Base-by-base conservation (phyloP, 169 alveolate species). In the Babesia caballi region DNA sequence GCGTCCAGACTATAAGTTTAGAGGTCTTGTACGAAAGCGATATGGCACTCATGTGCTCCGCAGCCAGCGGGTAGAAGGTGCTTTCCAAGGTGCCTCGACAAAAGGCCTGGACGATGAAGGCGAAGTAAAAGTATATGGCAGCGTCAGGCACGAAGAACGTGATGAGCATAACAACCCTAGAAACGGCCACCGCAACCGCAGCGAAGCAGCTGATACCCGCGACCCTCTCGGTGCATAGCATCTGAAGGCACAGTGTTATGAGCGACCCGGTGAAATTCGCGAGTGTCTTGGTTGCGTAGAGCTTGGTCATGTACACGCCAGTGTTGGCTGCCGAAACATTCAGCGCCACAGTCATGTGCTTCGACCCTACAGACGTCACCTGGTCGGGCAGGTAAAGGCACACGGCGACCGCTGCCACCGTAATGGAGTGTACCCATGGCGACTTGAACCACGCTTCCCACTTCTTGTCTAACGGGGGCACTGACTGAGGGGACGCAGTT, bases 381-480 rank as follows among this genome's bases (percentile, higher is more conserved):
- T 66, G 78, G 60, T 61, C 57, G 8, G 85, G 85, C 81, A 77
- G 19, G 38, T 77, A 66, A 21, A 77, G 36, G 35, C 77, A 40
- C 38, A 51, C 11, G 4, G 85, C 80, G n/a, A 74, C 76, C 27
- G 52, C 65, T 38, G 17, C 44, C n/a, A 38, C 0, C 3, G 44
- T 17, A 1, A 8, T 38, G 44, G 7, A 38, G 3, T 17, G 44
- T 12, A 38, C 1, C 44, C 44, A 38, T 1, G 44, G 14, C 15
- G 44, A 38, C 44, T 17, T 5, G 44, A 11, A 38, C 44, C 44
- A 38, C 14, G 7, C 44, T 5, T 8, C 7, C 44, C 44, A 38
- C 3, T 17, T 8, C 44, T 8, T 3, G 2, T 38, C n/a, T n/a
- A n/a, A n/a, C n/a, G n/a, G n/a, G n/a, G n/a, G n/a, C n/a, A n/a